These are phyloP conservation scores for Sporothrix euskadiensis DNA, from an alignment of 2,329 filamentous ascomycete species.

Conservation along the genomic window DNA sequence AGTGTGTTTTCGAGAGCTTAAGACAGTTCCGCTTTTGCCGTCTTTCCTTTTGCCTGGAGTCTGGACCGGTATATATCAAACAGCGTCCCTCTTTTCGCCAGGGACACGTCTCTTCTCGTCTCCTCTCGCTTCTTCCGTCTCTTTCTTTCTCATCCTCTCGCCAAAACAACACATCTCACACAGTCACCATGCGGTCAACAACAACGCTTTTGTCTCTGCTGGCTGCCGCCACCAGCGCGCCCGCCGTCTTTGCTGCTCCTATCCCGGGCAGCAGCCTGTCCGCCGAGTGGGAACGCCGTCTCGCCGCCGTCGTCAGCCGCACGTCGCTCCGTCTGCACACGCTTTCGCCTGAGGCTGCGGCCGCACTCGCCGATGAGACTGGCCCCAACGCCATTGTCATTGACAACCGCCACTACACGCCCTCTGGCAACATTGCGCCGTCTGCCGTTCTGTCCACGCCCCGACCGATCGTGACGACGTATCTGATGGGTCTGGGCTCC, in stretches of 20 bases:
- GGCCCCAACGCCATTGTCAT: conserved; percentile 15
- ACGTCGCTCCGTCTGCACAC: conserved; percentile 1
- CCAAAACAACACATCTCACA: not conserved
- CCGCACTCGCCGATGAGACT: conserved; percentile 17
- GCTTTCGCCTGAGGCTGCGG: conserved; percentile 20
- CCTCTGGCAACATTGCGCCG: conserved; percentile 4
- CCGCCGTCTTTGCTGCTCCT: conserved; percentile 22
- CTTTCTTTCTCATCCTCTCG: not conserved
- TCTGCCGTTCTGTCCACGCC: conserved; percentile 28
- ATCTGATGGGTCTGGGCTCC: conserved; percentile 30
- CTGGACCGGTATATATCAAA: conserved; percentile 1
- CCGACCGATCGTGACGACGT: conserved; percentile 31
- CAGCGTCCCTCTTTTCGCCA: not conserved
- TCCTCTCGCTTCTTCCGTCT: no score
- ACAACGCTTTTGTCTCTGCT: conserved; percentile 24
- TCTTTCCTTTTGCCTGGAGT: not conserved
- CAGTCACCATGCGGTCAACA: conserved; percentile 24
- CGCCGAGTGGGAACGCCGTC: conserved; percentile 21
- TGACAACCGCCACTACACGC: conserved; percentile 31
- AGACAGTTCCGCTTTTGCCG: not conserved
- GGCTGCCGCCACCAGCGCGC: conserved; percentile 20
- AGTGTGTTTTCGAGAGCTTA: not conserved
- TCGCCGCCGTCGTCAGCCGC: conserved; percentile 2
- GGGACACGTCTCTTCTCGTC: not conserved
- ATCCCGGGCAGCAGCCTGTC: not conserved